Evolutionary conservation across 2,329 filamentous ascomycete genomes (phyloP).

Genomic region (Shiraia sp.): DNA sequence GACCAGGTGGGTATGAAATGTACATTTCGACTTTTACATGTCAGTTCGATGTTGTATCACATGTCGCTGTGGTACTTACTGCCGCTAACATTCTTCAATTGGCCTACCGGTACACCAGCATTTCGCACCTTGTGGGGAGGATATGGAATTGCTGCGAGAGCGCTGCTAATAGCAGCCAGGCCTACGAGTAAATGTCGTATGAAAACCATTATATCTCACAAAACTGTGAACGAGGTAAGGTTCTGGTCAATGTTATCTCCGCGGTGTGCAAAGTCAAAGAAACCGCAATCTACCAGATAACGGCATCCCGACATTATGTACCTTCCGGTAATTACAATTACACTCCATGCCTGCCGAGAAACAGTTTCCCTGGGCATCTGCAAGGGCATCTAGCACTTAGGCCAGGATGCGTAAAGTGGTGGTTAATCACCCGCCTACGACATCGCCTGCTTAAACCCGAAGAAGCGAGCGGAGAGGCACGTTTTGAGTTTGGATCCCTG

Average conservation of each 20-base stretch:
- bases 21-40: slow-evolving; percentile 20
- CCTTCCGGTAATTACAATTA: slow-evolving; percentile 1
- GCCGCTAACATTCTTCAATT: slow-evolving; percentile 27
- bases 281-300: too few relatives aligned
- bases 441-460: neutral
- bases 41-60: neutral
- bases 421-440: slow-evolving; percentile 1
- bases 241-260: neutral
- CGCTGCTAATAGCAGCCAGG: slow-evolving; percentile 1
- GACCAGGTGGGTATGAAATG: slow-evolving; percentile 21
- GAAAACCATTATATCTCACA: neutral
- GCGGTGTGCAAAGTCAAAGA: too few relatives aligned
- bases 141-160: slow-evolving; percentile 3
- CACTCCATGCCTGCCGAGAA: neutral
- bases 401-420: neutral
- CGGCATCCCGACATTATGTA: slow-evolving; percentile 7
- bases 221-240: neutral
- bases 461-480: neutral
- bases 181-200: neutral
- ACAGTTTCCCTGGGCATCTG: slow-evolving; percentile 3
- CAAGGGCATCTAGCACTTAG: slow-evolving; percentile 1
- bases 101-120: slow-evolving; percentile 17
- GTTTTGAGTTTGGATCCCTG: neutral
- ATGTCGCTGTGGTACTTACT: slow-evolving; percentile 14
- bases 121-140: slow-evolving; percentile 14